phyloP scores from a whole-genome alignment of 768 basidiomycete genomes.

The Suillus paluster region DNA sequence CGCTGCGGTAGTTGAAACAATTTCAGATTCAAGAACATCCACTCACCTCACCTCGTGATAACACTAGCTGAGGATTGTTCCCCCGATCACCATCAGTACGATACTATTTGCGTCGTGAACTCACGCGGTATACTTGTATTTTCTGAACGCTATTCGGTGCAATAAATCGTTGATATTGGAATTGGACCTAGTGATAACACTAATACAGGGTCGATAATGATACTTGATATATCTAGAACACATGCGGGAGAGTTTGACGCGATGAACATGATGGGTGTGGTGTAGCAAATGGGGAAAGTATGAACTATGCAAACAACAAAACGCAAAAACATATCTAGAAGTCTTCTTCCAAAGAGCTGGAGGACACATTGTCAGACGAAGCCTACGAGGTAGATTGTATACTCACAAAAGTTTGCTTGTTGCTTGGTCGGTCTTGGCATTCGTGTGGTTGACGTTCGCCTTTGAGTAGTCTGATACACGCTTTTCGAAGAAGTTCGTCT shows the following conservation, averaged over 20 bases:
- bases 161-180: neutral
- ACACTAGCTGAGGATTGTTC: no score
- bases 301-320: neutral
- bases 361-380: constrained; percentile 5
- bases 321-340: constrained; percentile 32
- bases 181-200: neutral
- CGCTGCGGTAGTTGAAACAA: no score
- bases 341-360: constrained; percentile 46
- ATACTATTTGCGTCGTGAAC: no score
- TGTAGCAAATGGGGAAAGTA: neutral
- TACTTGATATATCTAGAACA: constrained; percentile 4
- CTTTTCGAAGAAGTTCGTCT: constrained; percentile 98
- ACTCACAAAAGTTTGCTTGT: constrained; percentile 44
- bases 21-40: no score
- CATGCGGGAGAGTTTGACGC: neutral
- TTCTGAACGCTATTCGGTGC: no score
- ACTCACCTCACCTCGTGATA: no score
- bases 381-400: neutral
- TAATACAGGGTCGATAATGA: constrained; percentile 5
- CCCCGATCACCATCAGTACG: no score
- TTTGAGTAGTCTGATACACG: constrained; percentile 86
- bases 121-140: no score
- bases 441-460: constrained; percentile 55
- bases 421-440: constrained; percentile 26
- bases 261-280: neutral